A percentile compares a stretch with the other conserved stretches of the same genome.
Evolutionary conservation across 164 flowering plant genomes (phyloP).

Genomic region (Macadamia tetraphylla): DNA sequence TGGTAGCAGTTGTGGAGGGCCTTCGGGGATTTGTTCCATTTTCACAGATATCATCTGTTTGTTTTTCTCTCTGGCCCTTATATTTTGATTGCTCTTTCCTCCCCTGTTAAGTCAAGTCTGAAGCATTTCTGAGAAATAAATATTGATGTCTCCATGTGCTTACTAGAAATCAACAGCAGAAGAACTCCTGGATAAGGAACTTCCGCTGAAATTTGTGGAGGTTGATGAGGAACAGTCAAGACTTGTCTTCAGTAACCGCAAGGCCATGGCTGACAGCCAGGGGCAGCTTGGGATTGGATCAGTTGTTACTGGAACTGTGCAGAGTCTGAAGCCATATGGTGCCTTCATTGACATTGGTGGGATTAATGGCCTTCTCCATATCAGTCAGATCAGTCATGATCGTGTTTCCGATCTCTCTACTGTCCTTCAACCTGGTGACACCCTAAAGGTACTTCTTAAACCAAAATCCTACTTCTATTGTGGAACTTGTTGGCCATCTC

Average conservation of each 20-base stretch:
- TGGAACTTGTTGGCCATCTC: too few relatives aligned
- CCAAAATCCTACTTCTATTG: too few relatives aligned
- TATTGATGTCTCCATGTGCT: slow-evolving; percentile 3
- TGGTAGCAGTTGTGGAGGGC: slow-evolving; percentile 83
- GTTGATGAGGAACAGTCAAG: slow-evolving; percentile 88
- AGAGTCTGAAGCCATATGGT: slow-evolving; percentile 94
- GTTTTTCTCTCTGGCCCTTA: slow-evolving; percentile 22
- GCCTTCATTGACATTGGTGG: slow-evolving; percentile 98
- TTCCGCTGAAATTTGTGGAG: slow-evolving; percentile 92
- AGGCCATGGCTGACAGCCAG: slow-evolving; percentile 96
- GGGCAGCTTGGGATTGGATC: slow-evolving; percentile 96
- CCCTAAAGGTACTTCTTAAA: slow-evolving; percentile 58
- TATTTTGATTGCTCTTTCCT: not conserved
- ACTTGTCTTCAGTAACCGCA: slow-evolving; percentile 89
- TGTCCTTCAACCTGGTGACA: slow-evolving; percentile 94
- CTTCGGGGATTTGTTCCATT: slow-evolving; percentile 91
- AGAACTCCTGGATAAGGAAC: slow-evolving; percentile 71
- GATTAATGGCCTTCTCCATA: slow-evolving; percentile 96
- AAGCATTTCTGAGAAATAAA: not conserved
- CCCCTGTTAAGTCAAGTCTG: not conserved
- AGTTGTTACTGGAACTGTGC: slow-evolving; percentile 84
- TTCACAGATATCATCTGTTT: slow-evolving; percentile 81
- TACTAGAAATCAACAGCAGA: slow-evolving; percentile 77
- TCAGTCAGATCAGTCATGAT: slow-evolving; percentile 97
- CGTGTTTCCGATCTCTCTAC: slow-evolving; percentile 90